These are phyloP conservation scores for Stenogyne calaminthoides DNA, from an alignment of 305 asterid genomes.

Conservation along the genomic window DNA sequence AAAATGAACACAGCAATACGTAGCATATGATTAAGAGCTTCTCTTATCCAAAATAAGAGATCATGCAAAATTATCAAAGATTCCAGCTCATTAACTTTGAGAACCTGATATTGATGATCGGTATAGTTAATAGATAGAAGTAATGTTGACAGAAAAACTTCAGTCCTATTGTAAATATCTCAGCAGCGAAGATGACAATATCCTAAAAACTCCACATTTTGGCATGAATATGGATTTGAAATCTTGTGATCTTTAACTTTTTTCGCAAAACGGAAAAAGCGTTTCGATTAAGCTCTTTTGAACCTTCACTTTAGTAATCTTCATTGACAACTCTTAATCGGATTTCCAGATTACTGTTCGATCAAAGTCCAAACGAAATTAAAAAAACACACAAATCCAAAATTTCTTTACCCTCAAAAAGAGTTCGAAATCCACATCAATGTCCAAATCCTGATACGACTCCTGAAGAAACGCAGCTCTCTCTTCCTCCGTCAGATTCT, in stretches of 20 bases:
- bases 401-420: slow-evolving; percentile 82
- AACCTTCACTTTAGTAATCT: neutral
- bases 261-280: neutral
- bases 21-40: neutral
- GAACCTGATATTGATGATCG: neutral
- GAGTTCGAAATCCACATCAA: slow-evolving; percentile 87
- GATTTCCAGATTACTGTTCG: slow-evolving; percentile 22
- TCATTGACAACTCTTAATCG: neutral
- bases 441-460: slow-evolving; percentile 65
- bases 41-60: neutral
- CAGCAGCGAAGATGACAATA: slow-evolving; percentile 8
- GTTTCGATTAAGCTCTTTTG: neutral
- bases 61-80: neutral
- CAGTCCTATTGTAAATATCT: slow-evolving; percentile 23
- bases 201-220: slow-evolving; percentile 11
- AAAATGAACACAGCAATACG: neutral
- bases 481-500: slow-evolving; percentile 79
- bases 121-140: neutral
- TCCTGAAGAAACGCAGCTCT: slow-evolving; percentile 74
- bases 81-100: neutral
- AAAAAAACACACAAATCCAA: neutral
- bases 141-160: neutral
- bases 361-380: slow-evolving; percentile 25
- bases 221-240: neutral
- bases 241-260: slow-evolving; percentile 10